Evolutionary conservation across 352 stramenopile genomes (phyloP).

Genomic region (Phytophthora pistaciae): DNA sequence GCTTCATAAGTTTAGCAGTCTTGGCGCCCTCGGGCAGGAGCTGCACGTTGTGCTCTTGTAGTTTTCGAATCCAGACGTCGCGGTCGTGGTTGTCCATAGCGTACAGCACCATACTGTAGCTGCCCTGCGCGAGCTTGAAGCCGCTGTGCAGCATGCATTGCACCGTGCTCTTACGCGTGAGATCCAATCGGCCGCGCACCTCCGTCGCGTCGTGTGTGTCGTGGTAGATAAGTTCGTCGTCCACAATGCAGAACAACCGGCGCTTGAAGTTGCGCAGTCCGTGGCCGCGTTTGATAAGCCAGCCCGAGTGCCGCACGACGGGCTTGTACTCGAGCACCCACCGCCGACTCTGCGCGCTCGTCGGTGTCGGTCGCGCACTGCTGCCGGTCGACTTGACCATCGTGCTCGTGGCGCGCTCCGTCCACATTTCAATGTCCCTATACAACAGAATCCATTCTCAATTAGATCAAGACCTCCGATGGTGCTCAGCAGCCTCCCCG

Average conservation of each 20-base stretch:
- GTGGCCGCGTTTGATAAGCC: slow-evolving; percentile 88
- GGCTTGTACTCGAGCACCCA: slow-evolving; percentile 89
- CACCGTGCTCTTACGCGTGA: slow-evolving; percentile 70
- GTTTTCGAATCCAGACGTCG: slow-evolving; percentile 85
- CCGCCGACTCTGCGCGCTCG: slow-evolving; percentile 66
- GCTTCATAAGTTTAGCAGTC: slow-evolving; percentile 66
- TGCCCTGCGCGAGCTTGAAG: slow-evolving; percentile 79
- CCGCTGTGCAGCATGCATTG: slow-evolving; percentile 79
- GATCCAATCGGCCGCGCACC: slow-evolving; percentile 78
- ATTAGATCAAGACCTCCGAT: slow-evolving; percentile 13
- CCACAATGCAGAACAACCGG: slow-evolving; percentile 87
- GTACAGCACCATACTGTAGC: slow-evolving; percentile 84
- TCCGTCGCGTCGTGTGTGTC: slow-evolving; percentile 82
- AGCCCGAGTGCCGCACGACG: slow-evolving; percentile 82
- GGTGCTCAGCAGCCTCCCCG: slow-evolving; percentile 1
- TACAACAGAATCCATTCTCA: slow-evolving; percentile 12
- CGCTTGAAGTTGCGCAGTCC: slow-evolving; percentile 88
- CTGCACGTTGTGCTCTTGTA: slow-evolving; percentile 78
- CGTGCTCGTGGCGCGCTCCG: slow-evolving; percentile 77
- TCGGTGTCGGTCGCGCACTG: slow-evolving; percentile 50
- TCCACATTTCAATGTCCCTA: slow-evolving; percentile 87
- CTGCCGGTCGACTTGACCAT: slow-evolving; percentile 71
- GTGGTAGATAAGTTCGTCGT: slow-evolving; percentile 89
- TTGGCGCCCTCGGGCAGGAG: slow-evolving; percentile 63
- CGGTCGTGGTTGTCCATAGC: slow-evolving; percentile 78